Percentiles rank a stretch among this genome's conserved stretches.
Evolutionary conservation across 352 stramenopile genomes (phyloP).

Genomic region (Pseudoperonospora humuli): DNA sequence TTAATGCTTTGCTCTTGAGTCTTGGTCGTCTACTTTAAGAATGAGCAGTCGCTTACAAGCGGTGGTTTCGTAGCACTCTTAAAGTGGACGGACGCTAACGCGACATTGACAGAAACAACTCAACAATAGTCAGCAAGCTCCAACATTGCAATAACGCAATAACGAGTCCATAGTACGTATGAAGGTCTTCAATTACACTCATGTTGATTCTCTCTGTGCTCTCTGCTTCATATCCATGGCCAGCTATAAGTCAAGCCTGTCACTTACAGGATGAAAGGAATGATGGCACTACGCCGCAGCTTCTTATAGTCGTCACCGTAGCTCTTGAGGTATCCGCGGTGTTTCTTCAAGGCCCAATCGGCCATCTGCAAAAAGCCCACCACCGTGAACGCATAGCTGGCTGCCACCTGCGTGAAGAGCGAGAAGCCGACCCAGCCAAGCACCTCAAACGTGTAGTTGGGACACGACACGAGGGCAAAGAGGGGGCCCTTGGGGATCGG

Average conservation of each 20-base stretch:
- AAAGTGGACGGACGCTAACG: no score
- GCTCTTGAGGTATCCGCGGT: conserved; percentile 79
- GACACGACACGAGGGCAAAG: conserved; percentile 83
- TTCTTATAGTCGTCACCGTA: conserved; percentile 87
- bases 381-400: conserved; percentile 81
- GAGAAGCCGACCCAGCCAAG: conserved; percentile 85
- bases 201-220: not conserved
- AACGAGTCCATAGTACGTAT: no score
- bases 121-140: no score
- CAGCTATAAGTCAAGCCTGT: not conserved
- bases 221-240: not conserved
- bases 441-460: conserved; percentile 89
- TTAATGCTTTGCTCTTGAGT: not conserved
- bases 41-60: no score
- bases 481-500: conserved; percentile 63
- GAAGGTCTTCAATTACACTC: not conserved
- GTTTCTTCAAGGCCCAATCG: conserved; percentile 87
- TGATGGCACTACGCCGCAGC: conserved; percentile 73
- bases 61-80: no score
- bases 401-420: conserved; percentile 76
- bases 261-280: conserved; percentile 75
- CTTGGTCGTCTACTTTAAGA: no score
- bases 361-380: conserved; percentile 84
- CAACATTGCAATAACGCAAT: no score
- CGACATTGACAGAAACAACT: no score